Percentiles rank a stretch among this genome's conserved stretches.
phyloP scores from a whole-genome alignment of 2,329 filamentous ascomycete species.

The Cercospora brassicicola region DNA sequence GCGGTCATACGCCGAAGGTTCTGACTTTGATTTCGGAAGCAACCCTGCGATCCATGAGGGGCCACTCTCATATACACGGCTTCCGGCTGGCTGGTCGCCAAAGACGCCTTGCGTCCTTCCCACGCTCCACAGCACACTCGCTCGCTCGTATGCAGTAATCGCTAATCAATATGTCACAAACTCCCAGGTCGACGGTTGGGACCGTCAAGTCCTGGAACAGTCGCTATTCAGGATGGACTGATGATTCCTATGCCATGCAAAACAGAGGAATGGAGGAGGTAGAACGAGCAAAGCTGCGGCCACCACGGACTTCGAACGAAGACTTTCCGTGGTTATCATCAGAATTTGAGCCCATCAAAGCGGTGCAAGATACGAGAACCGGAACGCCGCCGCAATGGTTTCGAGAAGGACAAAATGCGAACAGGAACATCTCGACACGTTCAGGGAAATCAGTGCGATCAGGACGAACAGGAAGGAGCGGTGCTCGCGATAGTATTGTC shows the following conservation, averaged over 20 bases:
- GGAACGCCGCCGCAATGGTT: conserved; percentile 37
- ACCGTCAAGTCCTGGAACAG: conserved; percentile 39
- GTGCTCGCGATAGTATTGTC: conserved; percentile 37
- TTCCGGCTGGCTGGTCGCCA: conserved; percentile 13
- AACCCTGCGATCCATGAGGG: conserved; percentile 15
- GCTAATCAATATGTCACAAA: conserved; percentile 33
- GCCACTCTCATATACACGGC: conserved; percentile 26
- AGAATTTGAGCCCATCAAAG: conserved; percentile 37
- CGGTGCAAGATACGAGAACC: conserved; percentile 23
- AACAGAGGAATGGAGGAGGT: conserved; percentile 34
- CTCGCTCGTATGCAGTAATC: conserved; percentile 5
- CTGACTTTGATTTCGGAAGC: conserved; percentile 11
- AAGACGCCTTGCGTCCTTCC: conserved; percentile 15
- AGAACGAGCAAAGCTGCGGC: conserved; percentile 34
- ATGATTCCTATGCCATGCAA: conserved; percentile 30
- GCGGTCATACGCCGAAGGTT: conserved; percentile 19
- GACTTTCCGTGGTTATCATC: conserved; percentile 38
- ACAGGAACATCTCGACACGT: conserved; percentile 24
- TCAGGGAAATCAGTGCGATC: conserved; percentile 26
- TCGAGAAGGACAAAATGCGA: conserved; percentile 33
- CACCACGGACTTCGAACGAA: conserved; percentile 27
- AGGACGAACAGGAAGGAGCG: conserved; percentile 30
- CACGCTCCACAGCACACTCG: conserved; percentile 10
- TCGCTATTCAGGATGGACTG: conserved; percentile 33
- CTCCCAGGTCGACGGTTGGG: conserved; percentile 35